phyloP scores from a whole-genome alignment of 2,329 filamentous ascomycete species.

The Diplodia seriata region DNA sequence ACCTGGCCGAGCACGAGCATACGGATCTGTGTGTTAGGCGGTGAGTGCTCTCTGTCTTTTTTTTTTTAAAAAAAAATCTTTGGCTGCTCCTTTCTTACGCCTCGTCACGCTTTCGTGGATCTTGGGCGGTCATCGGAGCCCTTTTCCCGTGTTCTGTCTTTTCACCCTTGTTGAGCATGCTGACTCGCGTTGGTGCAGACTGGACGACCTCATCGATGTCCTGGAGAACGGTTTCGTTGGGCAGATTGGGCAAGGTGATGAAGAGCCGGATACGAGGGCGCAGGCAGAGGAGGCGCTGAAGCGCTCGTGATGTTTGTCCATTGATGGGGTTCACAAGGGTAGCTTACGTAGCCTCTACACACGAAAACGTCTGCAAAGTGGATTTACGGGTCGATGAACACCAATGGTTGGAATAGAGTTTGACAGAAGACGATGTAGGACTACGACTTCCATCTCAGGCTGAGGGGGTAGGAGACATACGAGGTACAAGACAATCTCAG shows the following conservation, averaged over 20 bases:
- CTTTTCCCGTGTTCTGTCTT: no score
- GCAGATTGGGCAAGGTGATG: slow-evolving; percentile 40
- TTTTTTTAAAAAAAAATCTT: no score
- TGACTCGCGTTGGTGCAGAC: slow-evolving; percentile 41
- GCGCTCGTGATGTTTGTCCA: slow-evolving; percentile 8
- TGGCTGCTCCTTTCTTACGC: background rate
- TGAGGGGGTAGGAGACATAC: background rate
- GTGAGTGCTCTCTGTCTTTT: slow-evolving; percentile 34
- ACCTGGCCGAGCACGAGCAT: slow-evolving; percentile 73
- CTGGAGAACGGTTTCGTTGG: slow-evolving; percentile 78
- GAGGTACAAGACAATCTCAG: background rate
- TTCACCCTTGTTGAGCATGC: background rate
- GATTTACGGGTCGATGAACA: background rate
- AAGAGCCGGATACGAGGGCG: slow-evolving; percentile 39
- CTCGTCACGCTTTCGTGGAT: background rate
- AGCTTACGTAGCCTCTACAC: background rate
- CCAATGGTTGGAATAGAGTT: background rate
- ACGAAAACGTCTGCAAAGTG: background rate
- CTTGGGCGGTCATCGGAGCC: no score
- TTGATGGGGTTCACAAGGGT: background rate
- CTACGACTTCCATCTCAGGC: background rate
- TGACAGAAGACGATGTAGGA: background rate
- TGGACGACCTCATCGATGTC: slow-evolving; percentile 79
- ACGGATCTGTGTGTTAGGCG: slow-evolving; percentile 74
- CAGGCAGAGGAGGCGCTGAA: slow-evolving; percentile 38